phyloP scores from a whole-genome alignment of 148 eudicot genomes.

The Vaccinium myrtillus region DNA sequence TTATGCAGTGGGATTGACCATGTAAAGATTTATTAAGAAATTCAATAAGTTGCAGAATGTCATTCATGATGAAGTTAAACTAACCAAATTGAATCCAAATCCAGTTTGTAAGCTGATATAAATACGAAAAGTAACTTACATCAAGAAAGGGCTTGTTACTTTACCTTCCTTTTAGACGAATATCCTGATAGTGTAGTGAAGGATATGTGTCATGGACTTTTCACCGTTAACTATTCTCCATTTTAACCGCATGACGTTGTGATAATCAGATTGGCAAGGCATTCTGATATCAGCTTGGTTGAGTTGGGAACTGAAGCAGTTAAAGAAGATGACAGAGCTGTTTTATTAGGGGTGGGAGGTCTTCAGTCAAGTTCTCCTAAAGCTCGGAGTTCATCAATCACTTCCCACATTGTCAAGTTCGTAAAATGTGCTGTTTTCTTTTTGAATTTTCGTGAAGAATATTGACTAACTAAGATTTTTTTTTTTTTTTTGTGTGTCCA shows the following conservation, averaged over 20 bases:
- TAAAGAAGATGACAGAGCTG: slow-evolving; percentile 69
- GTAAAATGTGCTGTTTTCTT: neutral
- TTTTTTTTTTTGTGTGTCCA: slow-evolving; percentile 1
- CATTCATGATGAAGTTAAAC: neutral
- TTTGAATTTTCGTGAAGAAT: neutral
- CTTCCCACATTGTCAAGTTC: slow-evolving; percentile 63
- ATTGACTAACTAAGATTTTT: neutral
- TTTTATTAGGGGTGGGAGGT: slow-evolving; percentile 67
- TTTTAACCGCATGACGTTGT: neutral
- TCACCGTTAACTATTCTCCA: neutral
- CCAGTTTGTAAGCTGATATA: neutral
- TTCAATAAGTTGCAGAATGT: neutral
- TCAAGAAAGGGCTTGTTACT: neutral
- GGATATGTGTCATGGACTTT: neutral
- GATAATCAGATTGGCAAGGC: slow-evolving; percentile 33
- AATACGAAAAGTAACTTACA: neutral
- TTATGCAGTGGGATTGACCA: neutral
- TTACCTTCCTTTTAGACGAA: neutral
- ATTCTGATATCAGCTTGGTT: slow-evolving; percentile 64
- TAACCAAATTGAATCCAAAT: neutral
- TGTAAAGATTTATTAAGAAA: neutral
- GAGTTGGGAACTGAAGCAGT: slow-evolving; percentile 51
- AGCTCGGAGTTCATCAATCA: slow-evolving; percentile 17
- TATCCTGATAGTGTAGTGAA: neutral
- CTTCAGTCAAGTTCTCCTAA: slow-evolving; percentile 24